Conservation (phyloP, 2,329 filamentous ascomycete species). For the Triangularia setosa region DNA sequence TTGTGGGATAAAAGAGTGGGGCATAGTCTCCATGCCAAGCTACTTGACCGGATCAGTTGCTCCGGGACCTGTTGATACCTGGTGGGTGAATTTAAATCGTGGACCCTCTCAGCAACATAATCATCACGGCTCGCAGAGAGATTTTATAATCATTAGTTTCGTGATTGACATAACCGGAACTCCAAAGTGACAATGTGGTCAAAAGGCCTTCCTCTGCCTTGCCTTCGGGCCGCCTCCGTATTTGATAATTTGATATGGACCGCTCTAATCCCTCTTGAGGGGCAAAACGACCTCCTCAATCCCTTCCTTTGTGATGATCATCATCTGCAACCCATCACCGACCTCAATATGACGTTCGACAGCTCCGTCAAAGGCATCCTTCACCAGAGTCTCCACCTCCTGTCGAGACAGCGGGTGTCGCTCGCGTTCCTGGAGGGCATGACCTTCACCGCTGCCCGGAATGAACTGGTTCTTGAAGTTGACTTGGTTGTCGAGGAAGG, state of each 20-base stretch:
- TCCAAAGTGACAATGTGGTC: background rate
- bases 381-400: conserved; percentile 81
- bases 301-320: conserved; percentile 83
- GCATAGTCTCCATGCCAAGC: background rate
- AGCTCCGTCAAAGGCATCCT: conserved; percentile 96
- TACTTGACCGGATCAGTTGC: background rate
- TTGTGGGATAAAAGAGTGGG: background rate
- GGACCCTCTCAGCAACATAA: background rate
- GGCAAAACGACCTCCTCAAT: conserved; percentile 81
- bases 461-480: conserved; percentile 99
- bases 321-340: conserved; percentile 91
- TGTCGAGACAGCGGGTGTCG: conserved; percentile 65
- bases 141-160: background rate
- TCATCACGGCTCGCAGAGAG: background rate
- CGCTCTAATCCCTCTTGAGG: conserved; percentile 79
- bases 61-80: background rate
- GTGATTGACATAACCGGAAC: background rate
- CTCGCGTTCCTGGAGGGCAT: conserved; percentile 70
- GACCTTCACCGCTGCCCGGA: conserved; percentile 77
- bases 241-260: background rate
- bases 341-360: conserved; percentile 99
- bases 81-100: background rate
- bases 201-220: background rate
- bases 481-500: conserved; percentile 98
- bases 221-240: background rate